A percentile compares a stretch with the other conserved stretches of the same genome.
Conservation (phyloP, 768 basidiomycete genomes). For the Lactarius hatsudake region DNA sequence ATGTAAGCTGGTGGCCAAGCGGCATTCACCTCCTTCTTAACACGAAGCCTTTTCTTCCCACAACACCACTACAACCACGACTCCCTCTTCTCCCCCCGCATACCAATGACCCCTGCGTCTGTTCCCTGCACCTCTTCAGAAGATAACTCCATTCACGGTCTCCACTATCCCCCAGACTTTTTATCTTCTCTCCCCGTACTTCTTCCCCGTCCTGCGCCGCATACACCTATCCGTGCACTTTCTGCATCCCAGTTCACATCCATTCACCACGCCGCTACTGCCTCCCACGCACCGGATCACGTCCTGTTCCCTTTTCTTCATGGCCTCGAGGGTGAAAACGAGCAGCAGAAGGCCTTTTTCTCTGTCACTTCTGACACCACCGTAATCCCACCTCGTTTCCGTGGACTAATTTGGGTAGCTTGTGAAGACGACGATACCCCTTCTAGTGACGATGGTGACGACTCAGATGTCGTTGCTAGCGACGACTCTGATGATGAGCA, state of each 20-base stretch:
- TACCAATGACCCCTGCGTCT: slow-evolving; percentile 15
- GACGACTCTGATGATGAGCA: slow-evolving; percentile 31
- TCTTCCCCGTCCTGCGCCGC: slow-evolving; percentile 38
- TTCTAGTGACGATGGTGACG: slow-evolving; percentile 33
- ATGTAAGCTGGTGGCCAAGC: slow-evolving; percentile 7
- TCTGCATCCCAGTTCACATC: slow-evolving; percentile 50
- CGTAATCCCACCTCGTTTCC: slow-evolving; percentile 37
- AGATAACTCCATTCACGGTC: slow-evolving; percentile 26
- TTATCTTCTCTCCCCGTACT: slow-evolving; percentile 33
- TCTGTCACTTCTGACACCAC: slow-evolving; percentile 35
- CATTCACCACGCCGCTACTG: slow-evolving; percentile 61
- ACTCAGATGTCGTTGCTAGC: slow-evolving; percentile 31
- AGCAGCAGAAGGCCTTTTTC: slow-evolving; percentile 81
- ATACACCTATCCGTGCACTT: slow-evolving; percentile 43
- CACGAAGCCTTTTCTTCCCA: slow-evolving; percentile 11
- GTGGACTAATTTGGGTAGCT: slow-evolving; percentile 84
- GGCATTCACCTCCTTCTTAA: slow-evolving; percentile 8
- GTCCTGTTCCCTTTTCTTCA: slow-evolving; percentile 89
- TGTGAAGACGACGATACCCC: slow-evolving; percentile 59
- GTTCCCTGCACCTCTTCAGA: slow-evolving; percentile 7
- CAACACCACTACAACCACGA: slow-evolving; percentile 1
- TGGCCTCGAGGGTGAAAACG: slow-evolving; percentile 78
- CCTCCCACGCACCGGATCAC: slow-evolving; percentile 72
- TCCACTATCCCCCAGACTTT: slow-evolving; percentile 30
- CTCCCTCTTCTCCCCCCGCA: background rate